Percentiles rank a stretch among this genome's conserved stretches.
phyloP scores from a whole-genome alignment of 106 monocot genomes.

The Amphibolis antarctica region DNA sequence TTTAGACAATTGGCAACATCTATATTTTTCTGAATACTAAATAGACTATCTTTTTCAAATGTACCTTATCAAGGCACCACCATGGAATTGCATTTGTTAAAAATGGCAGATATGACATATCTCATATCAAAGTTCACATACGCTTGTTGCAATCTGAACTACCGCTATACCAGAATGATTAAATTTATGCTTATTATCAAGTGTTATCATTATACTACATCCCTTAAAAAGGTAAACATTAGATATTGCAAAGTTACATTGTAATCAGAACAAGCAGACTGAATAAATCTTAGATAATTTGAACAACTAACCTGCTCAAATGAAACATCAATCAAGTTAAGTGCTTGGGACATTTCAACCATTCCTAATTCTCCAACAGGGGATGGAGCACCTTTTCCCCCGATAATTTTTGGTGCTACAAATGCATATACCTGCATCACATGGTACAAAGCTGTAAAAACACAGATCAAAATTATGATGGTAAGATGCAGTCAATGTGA shows the following conservation, averaged over 20 bases:
- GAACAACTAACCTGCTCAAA: conserved; percentile 47
- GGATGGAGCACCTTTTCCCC: conserved; percentile 77
- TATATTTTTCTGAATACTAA: too few relatives aligned
- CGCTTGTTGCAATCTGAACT: too few relatives aligned
- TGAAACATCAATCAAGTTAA: conserved; percentile 65
- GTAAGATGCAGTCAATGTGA: too few relatives aligned
- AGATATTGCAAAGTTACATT: neutral
- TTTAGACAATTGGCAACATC: too few relatives aligned
- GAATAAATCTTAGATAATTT: neutral
- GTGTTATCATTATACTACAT: neutral
- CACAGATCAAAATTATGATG: too few relatives aligned
- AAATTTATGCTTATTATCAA: too few relatives aligned
- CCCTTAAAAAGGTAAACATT: neutral
- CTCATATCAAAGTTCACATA: too few relatives aligned
- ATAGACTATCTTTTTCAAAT: too few relatives aligned
- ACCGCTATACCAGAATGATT: too few relatives aligned
- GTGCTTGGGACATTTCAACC: conserved; percentile 90
- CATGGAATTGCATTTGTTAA: neutral
- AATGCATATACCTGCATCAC: conserved; percentile 76
- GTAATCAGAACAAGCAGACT: neutral
- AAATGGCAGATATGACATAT: too few relatives aligned
- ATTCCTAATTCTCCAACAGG: conserved; percentile 96
- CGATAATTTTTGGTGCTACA: conserved; percentile 95
- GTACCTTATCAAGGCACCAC: too few relatives aligned
- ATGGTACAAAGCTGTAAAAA: neutral